Percentiles rank a stretch among this genome's conserved stretches.
Conservation (phyloP, 2,329 filamentous ascomycete genomes). For the Colletotrichum magnum region DNA sequence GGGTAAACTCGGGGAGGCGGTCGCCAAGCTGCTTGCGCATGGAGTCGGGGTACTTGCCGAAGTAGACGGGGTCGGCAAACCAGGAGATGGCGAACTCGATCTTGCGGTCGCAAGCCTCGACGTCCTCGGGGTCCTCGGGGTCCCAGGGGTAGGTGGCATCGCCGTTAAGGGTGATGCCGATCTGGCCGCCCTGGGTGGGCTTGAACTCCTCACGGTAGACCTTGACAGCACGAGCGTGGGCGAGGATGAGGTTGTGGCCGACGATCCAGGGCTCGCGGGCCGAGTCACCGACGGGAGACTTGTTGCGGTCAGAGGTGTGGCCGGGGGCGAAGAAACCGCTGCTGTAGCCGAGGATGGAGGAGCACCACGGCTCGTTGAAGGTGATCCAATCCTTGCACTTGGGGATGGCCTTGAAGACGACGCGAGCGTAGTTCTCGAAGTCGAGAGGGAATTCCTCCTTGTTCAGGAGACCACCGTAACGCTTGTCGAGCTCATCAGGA, state of each 20-base stretch:
- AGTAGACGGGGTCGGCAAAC: conserved; percentile 91
- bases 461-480: conserved; percentile 86
- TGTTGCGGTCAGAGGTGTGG: conserved; percentile 81
- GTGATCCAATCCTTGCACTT: conserved; percentile 92
- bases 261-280: conserved; percentile 85
- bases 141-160: conserved; percentile 90
- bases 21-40: conserved; percentile 87
- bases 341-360: conserved; percentile 83
- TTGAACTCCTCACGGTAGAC: conserved; percentile 88
- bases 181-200: conserved; percentile 77
- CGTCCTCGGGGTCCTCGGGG: conserved; percentile 78
- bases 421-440: conserved; percentile 82
- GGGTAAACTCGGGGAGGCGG: conserved; percentile 81
- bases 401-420: conserved; percentile 80
- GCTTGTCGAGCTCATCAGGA: conserved; percentile 81
- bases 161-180: conserved; percentile 90
- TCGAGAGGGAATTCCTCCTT: conserved; percentile 86
- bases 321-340: conserved; percentile 85
- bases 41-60: conserved; percentile 85
- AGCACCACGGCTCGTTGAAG: conserved; percentile 93
- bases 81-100: conserved; percentile 90
- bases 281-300: conserved; percentile 80
- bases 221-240: conserved; percentile 86
- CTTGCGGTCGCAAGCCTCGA: conserved; percentile 84
- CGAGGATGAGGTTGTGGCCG: conserved; percentile 84